phyloP scores from a whole-genome alignment of 352 stramenopile genomes.

The Halophytophthora polymorphica region DNA sequence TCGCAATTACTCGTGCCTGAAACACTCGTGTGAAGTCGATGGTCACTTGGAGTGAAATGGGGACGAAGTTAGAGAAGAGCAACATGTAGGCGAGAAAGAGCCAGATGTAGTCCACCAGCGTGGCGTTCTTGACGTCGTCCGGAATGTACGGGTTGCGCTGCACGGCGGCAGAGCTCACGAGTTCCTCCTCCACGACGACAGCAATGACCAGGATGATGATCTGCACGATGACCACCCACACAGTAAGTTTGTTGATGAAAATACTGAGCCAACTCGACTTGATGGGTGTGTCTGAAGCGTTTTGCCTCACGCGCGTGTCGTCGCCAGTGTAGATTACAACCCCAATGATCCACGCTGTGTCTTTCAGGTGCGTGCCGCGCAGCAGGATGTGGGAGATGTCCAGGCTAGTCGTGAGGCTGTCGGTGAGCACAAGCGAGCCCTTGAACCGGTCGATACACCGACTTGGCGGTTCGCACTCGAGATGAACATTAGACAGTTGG shows the following conservation, averaged over 20 bases:
- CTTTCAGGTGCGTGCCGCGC: slow-evolving; percentile 63
- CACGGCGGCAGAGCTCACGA: slow-evolving; percentile 26
- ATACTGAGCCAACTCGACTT: slow-evolving; percentile 73
- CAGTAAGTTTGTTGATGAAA: slow-evolving; percentile 81
- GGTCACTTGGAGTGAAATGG: slow-evolving; percentile 90
- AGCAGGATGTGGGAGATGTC: slow-evolving; percentile 73
- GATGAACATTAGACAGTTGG: slow-evolving; percentile 5
- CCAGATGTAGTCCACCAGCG: slow-evolving; percentile 38
- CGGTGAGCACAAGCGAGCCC: slow-evolving; percentile 44
- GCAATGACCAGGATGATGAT: slow-evolving; percentile 48
- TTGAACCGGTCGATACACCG: slow-evolving; percentile 80
- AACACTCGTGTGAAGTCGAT: slow-evolving; percentile 86
- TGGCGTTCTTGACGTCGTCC: slow-evolving; percentile 30
- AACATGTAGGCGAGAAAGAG: slow-evolving; percentile 86
- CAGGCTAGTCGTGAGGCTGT: slow-evolving; percentile 29
- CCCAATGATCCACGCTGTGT: slow-evolving; percentile 69
- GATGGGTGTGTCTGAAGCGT: slow-evolving; percentile 64
- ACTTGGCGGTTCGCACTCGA: slow-evolving; percentile 51
- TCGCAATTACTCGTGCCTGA: slow-evolving; percentile 67
- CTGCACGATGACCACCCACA: slow-evolving; percentile 74
- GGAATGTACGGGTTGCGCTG: slow-evolving; percentile 44
- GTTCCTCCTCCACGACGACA: slow-evolving; percentile 39
- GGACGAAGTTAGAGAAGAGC: slow-evolving; percentile 92
- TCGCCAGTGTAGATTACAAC: slow-evolving; percentile 85
- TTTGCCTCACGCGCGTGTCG: slow-evolving; percentile 87